Conservation (phyloP, 495 filamentous ascomycete species). For the Aspergillus ostianus region DNA sequence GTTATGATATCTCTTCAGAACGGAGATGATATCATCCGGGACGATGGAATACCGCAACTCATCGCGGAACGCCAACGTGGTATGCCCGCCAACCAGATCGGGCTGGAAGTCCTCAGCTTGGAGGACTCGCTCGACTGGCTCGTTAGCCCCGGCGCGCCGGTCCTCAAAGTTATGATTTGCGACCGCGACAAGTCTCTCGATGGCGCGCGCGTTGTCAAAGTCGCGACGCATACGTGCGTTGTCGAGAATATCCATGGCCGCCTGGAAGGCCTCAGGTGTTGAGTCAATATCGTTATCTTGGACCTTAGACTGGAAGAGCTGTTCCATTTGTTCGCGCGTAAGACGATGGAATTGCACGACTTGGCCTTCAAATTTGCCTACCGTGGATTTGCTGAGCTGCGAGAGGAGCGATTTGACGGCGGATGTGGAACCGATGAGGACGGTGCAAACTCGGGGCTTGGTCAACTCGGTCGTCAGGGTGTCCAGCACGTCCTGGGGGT, state of each 20-base stretch:
- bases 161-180: slow-evolving; percentile 19
- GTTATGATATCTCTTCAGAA: slow-evolving; percentile 17
- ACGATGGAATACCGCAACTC: slow-evolving; percentile 17
- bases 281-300: slow-evolving; percentile 15
- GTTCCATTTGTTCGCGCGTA: slow-evolving; percentile 15
- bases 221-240: slow-evolving; percentile 19
- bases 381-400: neutral
- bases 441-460: slow-evolving; percentile 6
- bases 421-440: slow-evolving; percentile 13
- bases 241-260: slow-evolving; percentile 18
- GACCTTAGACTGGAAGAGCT: slow-evolving; percentile 18
- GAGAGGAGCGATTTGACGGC: slow-evolving; percentile 10
- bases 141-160: slow-evolving; percentile 5
- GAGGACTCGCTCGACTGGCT: slow-evolving; percentile 12
- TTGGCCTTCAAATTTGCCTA: slow-evolving; percentile 7
- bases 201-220: slow-evolving; percentile 19
- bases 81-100: slow-evolving; percentile 6
- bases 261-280: slow-evolving; percentile 21
- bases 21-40: slow-evolving; percentile 19
- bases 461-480: slow-evolving; percentile 6
- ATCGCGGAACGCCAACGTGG: slow-evolving; percentile 14
- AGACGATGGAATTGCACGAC: slow-evolving; percentile 16
- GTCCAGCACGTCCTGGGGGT: slow-evolving; percentile 13
- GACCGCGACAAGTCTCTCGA: slow-evolving; percentile 18
- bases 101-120: slow-evolving; percentile 18